phyloP scores from a whole-genome alignment of 306 rosid genomes.

The Mucuna pruriens region DNA sequence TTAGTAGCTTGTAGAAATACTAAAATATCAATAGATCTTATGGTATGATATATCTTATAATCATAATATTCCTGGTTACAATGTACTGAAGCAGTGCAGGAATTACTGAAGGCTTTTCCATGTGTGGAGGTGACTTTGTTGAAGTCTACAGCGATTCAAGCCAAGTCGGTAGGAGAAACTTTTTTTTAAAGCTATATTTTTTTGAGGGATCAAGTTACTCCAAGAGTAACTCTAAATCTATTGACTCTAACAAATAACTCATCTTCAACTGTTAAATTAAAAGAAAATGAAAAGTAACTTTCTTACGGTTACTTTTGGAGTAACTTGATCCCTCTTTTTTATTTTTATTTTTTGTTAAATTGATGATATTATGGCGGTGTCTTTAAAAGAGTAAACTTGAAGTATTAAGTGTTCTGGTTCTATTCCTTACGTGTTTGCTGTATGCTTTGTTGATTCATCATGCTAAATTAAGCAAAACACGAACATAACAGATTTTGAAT shows the following conservation, averaged over 20 bases:
- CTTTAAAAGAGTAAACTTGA: not conserved
- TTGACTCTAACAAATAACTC: too few species aligned
- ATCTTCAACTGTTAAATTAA: too few species aligned
- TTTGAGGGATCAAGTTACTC: too few species aligned
- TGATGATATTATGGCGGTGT: not conserved
- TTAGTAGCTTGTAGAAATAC: slow-evolving; percentile 4
- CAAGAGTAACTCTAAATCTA: too few species aligned
- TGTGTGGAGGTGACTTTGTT: slow-evolving; percentile 98
- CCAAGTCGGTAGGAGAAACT: slow-evolving; percentile 73
- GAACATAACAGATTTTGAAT: not conserved
- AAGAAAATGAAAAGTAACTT: too few species aligned
- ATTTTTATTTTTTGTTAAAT: too few species aligned
- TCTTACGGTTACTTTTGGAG: too few species aligned
- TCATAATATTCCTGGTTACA: slow-evolving; percentile 23
- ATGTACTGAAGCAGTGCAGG: slow-evolving; percentile 75
- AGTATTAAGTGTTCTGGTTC: slow-evolving; percentile 9
- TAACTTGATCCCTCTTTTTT: too few species aligned
- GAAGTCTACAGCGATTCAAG: slow-evolving; percentile 88
- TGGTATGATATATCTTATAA: slow-evolving; percentile 10
- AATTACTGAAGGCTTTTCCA: slow-evolving; percentile 96
- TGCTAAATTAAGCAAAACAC: not conserved
- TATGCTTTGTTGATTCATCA: slow-evolving; percentile 12
- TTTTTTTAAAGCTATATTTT: not conserved
- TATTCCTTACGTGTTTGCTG: not conserved
- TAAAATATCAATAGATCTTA: not conserved